These are phyloP conservation scores for Atkinsonella texensis DNA, from an alignment of 2,329 filamentous ascomycete species.

Conservation along the genomic window DNA sequence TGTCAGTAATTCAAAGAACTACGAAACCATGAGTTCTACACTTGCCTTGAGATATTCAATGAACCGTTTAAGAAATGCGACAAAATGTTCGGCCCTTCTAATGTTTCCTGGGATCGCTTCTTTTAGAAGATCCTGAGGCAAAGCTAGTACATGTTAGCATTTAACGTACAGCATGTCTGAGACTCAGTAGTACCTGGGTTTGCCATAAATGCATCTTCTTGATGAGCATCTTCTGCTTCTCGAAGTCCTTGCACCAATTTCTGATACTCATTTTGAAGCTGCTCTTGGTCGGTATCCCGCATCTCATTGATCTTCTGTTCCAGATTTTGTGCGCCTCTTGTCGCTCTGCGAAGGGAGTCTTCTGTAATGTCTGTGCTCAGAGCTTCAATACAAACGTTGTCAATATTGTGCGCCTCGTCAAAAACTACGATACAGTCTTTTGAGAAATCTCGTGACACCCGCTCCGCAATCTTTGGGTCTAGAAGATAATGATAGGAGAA, in stretches of 20 bases:
- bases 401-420: conserved; percentile 97
- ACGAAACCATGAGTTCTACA: background rate
- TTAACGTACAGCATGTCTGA: background rate
- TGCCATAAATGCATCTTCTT: conserved; percentile 94
- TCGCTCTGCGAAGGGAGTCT: conserved; percentile 83
- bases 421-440: conserved; percentile 99
- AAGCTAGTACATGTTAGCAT: conserved; percentile 33
- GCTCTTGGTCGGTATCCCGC: conserved; percentile 89
- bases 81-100: conserved; percentile 86
- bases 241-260: conserved; percentile 88
- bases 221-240: conserved; percentile 75
- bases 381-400: conserved; percentile 98
- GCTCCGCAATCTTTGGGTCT: conserved; percentile 93
- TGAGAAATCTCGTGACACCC: conserved; percentile 88
- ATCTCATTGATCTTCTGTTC: conserved; percentile 88
- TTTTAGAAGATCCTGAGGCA: conserved; percentile 87
- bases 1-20: background rate
- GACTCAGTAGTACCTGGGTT: conserved; percentile 49
- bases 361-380: conserved; percentile 94
- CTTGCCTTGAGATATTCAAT: conserved; percentile 82
- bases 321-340: conserved; percentile 78
- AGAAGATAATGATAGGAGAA: conserved; percentile 98
- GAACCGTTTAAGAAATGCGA: conserved; percentile 88
- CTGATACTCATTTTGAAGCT: conserved; percentile 87
- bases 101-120: conserved; percentile 97